These are phyloP conservation scores for Amyloporia xantha DNA, from an alignment of 768 basidiomycete genomes.

Conservation along the genomic window DNA sequence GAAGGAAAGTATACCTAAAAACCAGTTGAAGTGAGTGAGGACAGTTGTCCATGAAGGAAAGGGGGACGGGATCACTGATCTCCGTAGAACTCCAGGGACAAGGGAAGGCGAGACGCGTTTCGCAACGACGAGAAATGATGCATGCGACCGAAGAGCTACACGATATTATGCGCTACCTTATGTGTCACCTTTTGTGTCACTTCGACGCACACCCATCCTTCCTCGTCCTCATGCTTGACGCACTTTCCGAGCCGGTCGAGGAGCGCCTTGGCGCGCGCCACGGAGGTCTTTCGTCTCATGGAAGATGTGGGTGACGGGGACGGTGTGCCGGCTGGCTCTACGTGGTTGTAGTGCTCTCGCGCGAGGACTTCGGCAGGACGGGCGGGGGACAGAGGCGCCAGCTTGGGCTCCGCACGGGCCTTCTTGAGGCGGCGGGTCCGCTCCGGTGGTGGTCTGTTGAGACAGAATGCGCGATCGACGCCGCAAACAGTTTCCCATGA, in stretches of 20 bases:
- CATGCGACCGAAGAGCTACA: too few species aligned
- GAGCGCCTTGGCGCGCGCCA: conserved; percentile 12
- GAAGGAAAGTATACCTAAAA: too few species aligned
- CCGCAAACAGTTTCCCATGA: conserved; percentile 20
- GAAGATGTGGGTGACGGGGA: neutral
- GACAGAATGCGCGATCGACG: conserved; percentile 13
- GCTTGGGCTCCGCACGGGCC: conserved; percentile 6
- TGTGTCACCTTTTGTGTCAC: conserved; percentile 24
- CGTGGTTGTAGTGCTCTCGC: conserved; percentile 23
- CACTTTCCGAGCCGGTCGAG: conserved; percentile 19
- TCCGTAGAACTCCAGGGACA: too few species aligned
- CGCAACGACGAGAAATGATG: too few species aligned
- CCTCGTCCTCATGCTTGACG: conserved; percentile 18
- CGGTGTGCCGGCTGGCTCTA: neutral
- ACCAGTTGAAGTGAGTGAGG: too few species aligned
- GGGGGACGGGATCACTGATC: too few species aligned
- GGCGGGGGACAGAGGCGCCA: conserved; percentile 16
- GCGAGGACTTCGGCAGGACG: conserved; percentile 24
- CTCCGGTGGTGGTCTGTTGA: conserved; percentile 13
- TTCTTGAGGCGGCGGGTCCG: conserved; percentile 15
- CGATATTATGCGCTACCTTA: conserved; percentile 14
- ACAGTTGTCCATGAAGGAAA: too few species aligned
- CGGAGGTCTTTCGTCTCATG: neutral
- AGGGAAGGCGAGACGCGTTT: too few species aligned
- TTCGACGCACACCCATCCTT: conserved; percentile 26